These are phyloP conservation scores for Botrytis deweyae DNA, from an alignment of 2,329 filamentous ascomycete genomes.

Conservation along the genomic window DNA sequence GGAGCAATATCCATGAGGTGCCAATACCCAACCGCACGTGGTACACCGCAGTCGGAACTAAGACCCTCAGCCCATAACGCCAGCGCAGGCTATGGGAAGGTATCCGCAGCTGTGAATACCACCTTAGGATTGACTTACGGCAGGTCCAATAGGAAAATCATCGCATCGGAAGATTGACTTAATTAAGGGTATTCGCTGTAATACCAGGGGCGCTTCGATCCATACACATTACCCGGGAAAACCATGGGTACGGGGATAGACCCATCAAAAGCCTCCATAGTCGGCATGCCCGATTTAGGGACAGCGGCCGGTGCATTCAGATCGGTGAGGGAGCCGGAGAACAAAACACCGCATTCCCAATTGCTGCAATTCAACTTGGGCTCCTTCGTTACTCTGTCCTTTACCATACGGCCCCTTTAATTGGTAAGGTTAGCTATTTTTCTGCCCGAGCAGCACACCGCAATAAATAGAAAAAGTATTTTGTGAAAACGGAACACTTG, in stretches of 20 bases:
- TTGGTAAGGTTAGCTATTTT: constrained; percentile 2
- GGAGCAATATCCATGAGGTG: background rate
- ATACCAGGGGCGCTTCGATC: constrained; percentile 36
- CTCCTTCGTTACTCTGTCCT: constrained; percentile 63
- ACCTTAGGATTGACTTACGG: background rate
- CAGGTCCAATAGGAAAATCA: constrained; percentile 9
- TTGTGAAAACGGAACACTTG: constrained; percentile 45
- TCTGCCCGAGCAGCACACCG: background rate
- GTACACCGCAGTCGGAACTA: constrained; percentile 15
- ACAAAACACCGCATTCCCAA: constrained; percentile 90
- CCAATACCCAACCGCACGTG: constrained; percentile 12
- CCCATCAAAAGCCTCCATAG: constrained; percentile 49
- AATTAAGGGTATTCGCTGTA: constrained; percentile 25
- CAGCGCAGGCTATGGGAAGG: background rate
- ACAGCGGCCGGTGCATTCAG: constrained; percentile 6
- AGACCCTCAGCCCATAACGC: background rate
- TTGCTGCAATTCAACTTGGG: constrained; percentile 83
- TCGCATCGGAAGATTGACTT: constrained; percentile 12
- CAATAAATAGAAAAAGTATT: background rate
- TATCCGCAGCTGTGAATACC: background rate
- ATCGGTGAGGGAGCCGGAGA: constrained; percentile 45
- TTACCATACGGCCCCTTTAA: constrained; percentile 71
- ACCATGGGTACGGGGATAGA: constrained; percentile 64
- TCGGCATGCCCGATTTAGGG: constrained; percentile 22
- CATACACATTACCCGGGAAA: constrained; percentile 51